Percentiles rank a stretch among this genome's conserved stretches.
Evolutionary conservation across 2,329 filamentous ascomycete species (phyloP).

Genomic region (Colletotrichum theobromicola): DNA sequence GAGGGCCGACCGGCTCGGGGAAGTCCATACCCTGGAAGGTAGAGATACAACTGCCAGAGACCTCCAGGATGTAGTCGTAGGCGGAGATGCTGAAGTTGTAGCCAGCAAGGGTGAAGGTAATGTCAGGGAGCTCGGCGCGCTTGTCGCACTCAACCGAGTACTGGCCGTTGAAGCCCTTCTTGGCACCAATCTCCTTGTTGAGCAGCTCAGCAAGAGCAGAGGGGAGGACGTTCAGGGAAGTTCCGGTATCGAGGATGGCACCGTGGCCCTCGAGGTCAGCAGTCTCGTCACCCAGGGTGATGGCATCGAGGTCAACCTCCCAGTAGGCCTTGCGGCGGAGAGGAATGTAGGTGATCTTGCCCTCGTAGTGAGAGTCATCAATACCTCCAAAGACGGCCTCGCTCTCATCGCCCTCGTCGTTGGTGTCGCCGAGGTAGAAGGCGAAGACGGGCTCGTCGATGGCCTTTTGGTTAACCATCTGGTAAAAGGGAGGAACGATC

Average conservation of each 20-base stretch:
- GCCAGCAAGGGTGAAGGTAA: slow-evolving; percentile 88
- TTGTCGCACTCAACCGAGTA: slow-evolving; percentile 91
- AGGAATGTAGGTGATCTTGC: slow-evolving; percentile 91
- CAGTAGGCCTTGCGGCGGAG: slow-evolving; percentile 99
- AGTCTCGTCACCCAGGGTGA: slow-evolving; percentile 84
- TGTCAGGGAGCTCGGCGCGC: slow-evolving; percentile 83
- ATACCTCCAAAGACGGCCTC: slow-evolving; percentile 91
- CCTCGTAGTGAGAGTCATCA: slow-evolving; percentile 79
- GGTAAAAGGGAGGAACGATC: slow-evolving; percentile 95
- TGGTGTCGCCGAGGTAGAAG: slow-evolving; percentile 88
- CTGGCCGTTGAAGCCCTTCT: slow-evolving; percentile 97
- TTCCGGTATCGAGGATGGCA: slow-evolving; percentile 97
- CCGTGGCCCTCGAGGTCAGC: slow-evolving; percentile 94
- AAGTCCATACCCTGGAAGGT: slow-evolving; percentile 98
- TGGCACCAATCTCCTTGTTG: slow-evolving; percentile 97
- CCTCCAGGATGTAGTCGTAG: slow-evolving; percentile 94
- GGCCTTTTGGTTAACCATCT: slow-evolving; percentile 87
- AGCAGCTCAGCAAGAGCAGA: slow-evolving; percentile 90
- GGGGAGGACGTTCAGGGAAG: slow-evolving; percentile 95
- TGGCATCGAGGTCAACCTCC: slow-evolving; percentile 96
- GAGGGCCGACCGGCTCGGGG: slow-evolving; percentile 84
- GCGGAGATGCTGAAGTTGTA: slow-evolving; percentile 91
- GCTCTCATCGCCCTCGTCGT: slow-evolving; percentile 73
- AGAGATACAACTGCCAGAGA: slow-evolving; percentile 94
- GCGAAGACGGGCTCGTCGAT: slow-evolving; percentile 93